phyloP scores from a whole-genome alignment of 768 basidiomycete species.

The Kwoniella heveanensis region DNA sequence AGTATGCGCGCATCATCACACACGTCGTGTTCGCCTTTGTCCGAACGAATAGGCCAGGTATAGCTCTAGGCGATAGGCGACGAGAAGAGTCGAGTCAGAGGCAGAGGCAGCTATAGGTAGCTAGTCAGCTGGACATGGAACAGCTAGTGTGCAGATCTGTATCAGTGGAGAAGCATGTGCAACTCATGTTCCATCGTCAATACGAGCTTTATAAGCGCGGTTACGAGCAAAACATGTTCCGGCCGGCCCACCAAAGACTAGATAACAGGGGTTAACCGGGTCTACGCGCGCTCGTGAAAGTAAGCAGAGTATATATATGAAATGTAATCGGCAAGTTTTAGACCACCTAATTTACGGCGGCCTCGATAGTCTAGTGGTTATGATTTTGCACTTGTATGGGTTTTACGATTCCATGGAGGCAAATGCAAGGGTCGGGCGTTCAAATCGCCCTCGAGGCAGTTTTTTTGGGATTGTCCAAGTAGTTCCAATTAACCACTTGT shows the following conservation, averaged over 20 bases:
- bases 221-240: neutral
- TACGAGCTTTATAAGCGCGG: neutral
- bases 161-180: neutral
- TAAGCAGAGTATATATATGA: too few species aligned
- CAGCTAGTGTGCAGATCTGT: neutral
- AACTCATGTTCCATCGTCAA: too few species aligned
- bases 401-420: neutral
- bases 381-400: constrained; percentile 29
- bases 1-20: too few species aligned
- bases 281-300: neutral
- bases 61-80: neutral
- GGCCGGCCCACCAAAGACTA: too few species aligned
- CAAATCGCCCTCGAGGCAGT: constrained; percentile 19
- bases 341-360: neutral
- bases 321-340: too few species aligned
- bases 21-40: neutral
- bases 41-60: neutral
- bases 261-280: neutral
- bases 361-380: constrained; percentile 27
- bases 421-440: constrained; percentile 26
- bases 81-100: neutral
- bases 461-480: neutral
- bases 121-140: neutral
- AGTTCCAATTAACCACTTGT: neutral
- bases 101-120: too few species aligned